Evolutionary conservation across 2,329 filamentous ascomycete genomes (phyloP).

Genomic region (Apiospora hydei): DNA sequence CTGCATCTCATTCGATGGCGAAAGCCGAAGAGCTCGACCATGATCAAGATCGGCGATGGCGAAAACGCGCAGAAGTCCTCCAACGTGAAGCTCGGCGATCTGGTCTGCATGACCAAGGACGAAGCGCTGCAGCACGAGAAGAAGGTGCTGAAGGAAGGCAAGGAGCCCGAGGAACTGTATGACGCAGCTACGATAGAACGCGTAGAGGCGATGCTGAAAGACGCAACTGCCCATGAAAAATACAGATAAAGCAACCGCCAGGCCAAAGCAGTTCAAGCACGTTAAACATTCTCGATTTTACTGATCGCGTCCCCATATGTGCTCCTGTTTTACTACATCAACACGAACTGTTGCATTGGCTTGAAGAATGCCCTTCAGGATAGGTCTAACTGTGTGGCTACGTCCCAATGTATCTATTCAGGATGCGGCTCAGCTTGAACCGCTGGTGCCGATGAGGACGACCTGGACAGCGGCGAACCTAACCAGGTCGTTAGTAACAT

Average conservation of each 20-base stretch:
- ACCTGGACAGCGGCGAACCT: neutral
- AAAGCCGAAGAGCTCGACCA: slow-evolving; percentile 66
- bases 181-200: slow-evolving; percentile 68
- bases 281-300: neutral
- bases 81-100: slow-evolving; percentile 54
- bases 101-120: slow-evolving; percentile 46
- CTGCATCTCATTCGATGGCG: slow-evolving; percentile 84
- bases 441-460: neutral
- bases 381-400: neutral
- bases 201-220: slow-evolving; percentile 71
- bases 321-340: neutral
- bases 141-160: slow-evolving; percentile 75
- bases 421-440: neutral
- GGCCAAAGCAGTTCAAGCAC: neutral
- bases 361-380: neutral
- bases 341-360: neutral
- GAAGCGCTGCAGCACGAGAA: slow-evolving; percentile 72
- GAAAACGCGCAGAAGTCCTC: slow-evolving; percentile 80
- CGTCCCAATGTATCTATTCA: neutral
- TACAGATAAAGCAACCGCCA: slow-evolving; percentile 48
- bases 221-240: slow-evolving; percentile 69
- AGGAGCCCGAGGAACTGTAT: slow-evolving; percentile 76
- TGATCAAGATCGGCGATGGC: slow-evolving; percentile 66
- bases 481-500: neutral
- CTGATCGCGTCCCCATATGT: neutral